Evolutionary conservation across 2,329 filamentous ascomycete species (phyloP).

Genomic region (Sclerotinia nivalis): DNA sequence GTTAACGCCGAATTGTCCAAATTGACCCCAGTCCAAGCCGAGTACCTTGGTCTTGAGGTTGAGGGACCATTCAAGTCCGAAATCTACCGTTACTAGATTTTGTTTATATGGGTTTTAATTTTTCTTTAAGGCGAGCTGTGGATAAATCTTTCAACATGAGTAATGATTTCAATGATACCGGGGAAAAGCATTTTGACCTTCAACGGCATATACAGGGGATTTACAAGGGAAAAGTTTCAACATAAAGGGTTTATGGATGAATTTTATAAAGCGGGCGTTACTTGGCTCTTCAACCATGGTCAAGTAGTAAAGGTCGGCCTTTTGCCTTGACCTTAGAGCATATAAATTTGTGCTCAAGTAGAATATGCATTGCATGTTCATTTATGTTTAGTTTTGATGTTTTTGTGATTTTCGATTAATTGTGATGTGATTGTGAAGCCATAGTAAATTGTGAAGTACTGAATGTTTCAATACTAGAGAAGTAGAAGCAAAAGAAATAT

Average conservation of each 20-base stretch:
- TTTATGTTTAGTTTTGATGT: background rate
- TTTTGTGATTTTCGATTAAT: background rate
- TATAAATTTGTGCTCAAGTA: slow-evolving; percentile 29
- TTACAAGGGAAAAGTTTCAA: slow-evolving; percentile 42
- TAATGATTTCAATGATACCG: slow-evolving; percentile 60
- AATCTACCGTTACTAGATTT: slow-evolving; percentile 53
- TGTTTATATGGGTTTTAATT: slow-evolving; percentile 28
- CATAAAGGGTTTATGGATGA: slow-evolving; percentile 36
- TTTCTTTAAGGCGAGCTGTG: slow-evolving; percentile 30
- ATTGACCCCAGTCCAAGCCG: slow-evolving; percentile 82
- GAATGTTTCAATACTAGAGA: too few species aligned
- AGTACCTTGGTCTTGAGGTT: slow-evolving; percentile 84
- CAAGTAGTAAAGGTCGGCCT: slow-evolving; percentile 41
- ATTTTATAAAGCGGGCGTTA: slow-evolving; percentile 42
- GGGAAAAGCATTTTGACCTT: slow-evolving; percentile 59
- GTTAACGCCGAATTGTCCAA: slow-evolving; percentile 91
- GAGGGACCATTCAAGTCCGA: slow-evolving; percentile 97
- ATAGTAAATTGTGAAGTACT: background rate
- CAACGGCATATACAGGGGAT: slow-evolving; percentile 56
- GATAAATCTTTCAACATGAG: slow-evolving; percentile 43
- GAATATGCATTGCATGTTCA: slow-evolving; percentile 25
- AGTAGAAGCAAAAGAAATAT: too few species aligned
- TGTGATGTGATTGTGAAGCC: background rate
- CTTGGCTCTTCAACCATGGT: slow-evolving; percentile 46
- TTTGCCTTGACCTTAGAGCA: slow-evolving; percentile 37